Base-by-base conservation (phyloP, 352 stramenopile species). In the Pythium dissotocum region DNA sequence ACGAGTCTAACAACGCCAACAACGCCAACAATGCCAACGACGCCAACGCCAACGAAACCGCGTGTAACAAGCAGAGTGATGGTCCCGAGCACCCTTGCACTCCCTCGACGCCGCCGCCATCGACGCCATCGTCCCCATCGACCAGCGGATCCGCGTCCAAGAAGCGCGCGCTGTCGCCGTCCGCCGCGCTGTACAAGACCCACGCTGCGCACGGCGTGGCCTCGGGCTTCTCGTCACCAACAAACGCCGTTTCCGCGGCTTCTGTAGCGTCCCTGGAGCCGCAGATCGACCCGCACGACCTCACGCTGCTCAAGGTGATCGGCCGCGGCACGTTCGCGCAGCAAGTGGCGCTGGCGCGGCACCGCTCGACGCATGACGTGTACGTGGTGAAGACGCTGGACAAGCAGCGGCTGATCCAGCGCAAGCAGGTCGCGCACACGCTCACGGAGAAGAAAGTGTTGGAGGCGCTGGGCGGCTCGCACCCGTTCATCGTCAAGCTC, bases 251-350 rank as follows among this genome's bases (percentile, higher is more conserved):
- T 53, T 53, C 46, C n/a, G 5, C 46, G 46, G 30, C 32, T 8
- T 55, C 44, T 14, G 36, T 35, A 14, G 26, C 26, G 9, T 26
- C 30, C 2, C 18, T 53, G 46, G 46, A 42, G 58, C 62, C 18
- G 30, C 4, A 46, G 8, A 84, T 91, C 53, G 75, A 88, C 54
- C 83, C 83, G 59, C 79, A 85, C 53, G 80, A 93, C 61, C 75
- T 95, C 51, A 86, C 79, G 64, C 72, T 95, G 58, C 79, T 95
- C 58, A 92, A 93, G 58, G 87, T 95, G n/a, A 91, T 95, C 56
- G 87, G 87, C 1, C 87, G 85, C 36, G 87, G 87, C 70, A 93
- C 87, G 28, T 95, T 93, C 64, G 87, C 87, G 21, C 84, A 87
- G 42, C 87, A 95, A 63, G 87, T 95, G 53, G 87, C 87, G 38